Base-by-base conservation (phyloP, 306 rosid genomes). In the Morella rubra region DNA sequence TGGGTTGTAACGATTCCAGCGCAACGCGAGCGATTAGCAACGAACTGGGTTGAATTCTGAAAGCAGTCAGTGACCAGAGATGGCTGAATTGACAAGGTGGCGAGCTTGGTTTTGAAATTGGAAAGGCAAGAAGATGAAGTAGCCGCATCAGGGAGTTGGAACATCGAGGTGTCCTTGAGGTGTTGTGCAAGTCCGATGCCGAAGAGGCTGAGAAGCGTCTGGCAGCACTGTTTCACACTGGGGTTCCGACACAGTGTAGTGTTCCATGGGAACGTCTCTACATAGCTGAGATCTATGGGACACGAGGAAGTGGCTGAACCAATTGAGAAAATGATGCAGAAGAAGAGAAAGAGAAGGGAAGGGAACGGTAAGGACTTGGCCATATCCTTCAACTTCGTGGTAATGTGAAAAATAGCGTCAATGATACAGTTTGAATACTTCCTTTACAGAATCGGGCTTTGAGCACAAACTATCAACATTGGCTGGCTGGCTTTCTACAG, bases 231-330 rank as follows among this genome's bases (percentile, higher is more conserved):
- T 0, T 53, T 37, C 32, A 56, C 76, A 37, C 73, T 40, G 2
- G 87, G 85, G 18, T 47, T 66, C 13, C 9, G 76, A 76, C 98
- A 93, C 2, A 75, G 8, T 41, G 98, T 76, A 37, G 90, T 75
- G 91, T 93, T 86, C 98, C 98, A 91, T 4, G 97, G 96, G 62
- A 88, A 71, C 73, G 91, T 85, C 5, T 74, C 46, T 14, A 93
- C 96, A 53, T 88, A 91, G 85, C 81, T 84, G 49, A 93, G 87
- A 80, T 93, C 93, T 0, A 93, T 72, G 55, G 95, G 97, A 20
- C 98, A 93, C 44, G 87, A 69, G 0, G 89, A 72, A 42, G 84
- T 7, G 3, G 76, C 12, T 24, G 77, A 49, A 27, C 4, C 40
- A 32, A 60, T 52, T 16, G 42, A 46, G 67, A 44, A 56, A 37